Evolutionary conservation across 495 filamentous ascomycete genomes (phyloP).

Genomic region (Sabuloglossum arenarium): DNA sequence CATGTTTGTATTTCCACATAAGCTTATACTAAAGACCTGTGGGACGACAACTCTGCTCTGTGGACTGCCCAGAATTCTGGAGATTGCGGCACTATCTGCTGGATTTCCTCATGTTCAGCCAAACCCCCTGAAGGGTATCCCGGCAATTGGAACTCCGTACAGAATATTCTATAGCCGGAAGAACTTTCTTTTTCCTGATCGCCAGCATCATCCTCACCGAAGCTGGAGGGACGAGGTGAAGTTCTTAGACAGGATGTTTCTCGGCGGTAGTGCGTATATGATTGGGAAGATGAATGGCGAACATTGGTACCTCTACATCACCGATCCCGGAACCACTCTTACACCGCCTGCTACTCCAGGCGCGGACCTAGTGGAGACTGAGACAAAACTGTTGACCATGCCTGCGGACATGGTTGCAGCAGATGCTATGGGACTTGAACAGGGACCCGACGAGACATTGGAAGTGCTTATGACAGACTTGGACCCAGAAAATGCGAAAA

Average conservation of each 20-base stretch:
- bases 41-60: constrained; percentile 88
- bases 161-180: constrained; percentile 98
- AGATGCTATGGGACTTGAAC: constrained; percentile 19
- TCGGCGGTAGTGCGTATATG: constrained; percentile 94
- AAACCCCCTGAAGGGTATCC: constrained; percentile 29
- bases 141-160: constrained; percentile 64
- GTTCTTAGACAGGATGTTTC: constrained; percentile 73
- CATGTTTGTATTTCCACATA: constrained; percentile 99
- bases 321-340: constrained; percentile 56
- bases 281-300: constrained; percentile 99
- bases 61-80: constrained; percentile 71
- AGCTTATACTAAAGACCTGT: constrained; percentile 96
- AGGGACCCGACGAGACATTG: constrained; percentile 62
- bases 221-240: constrained; percentile 96
- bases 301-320: constrained; percentile 98
- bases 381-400: constrained; percentile 41
- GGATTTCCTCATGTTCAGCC: constrained; percentile 56
- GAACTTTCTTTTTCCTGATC: constrained; percentile 93
- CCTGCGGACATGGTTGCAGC: constrained; percentile 21
- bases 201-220: constrained; percentile 81
- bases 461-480: constrained; percentile 98
- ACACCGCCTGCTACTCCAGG: constrained; percentile 71
- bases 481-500: constrained; percentile 76
- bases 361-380: constrained; percentile 33
- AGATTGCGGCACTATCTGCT: constrained; percentile 70